Evolutionary conservation across 2,329 filamentous ascomycete genomes (phyloP), one percentile per base, ranked within the genome.

Genomic region (Epichloe bromicola): DNA sequence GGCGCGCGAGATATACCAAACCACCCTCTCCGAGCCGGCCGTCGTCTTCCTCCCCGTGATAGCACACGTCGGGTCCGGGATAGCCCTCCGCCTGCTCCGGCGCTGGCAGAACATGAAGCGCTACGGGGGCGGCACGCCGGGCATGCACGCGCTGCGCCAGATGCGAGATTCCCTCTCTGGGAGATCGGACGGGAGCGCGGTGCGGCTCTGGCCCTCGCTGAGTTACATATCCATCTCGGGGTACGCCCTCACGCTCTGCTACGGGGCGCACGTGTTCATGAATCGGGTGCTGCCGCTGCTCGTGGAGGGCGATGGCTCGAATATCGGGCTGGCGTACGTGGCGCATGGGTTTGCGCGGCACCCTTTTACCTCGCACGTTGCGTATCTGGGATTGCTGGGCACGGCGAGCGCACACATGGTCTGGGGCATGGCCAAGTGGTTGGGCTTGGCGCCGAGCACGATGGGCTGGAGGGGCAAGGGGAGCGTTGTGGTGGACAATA

Each of bases 1-100:
- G 66, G 90, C 89, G 30, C 82, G 91, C 54, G 90, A 94, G 46
- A 82, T 93, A 66, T 97, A 97, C 72, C 91, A 96, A 67, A 90
- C 88, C 1, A 76, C 84, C 2, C 71, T 87, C 15, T 75, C 85
- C 48, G 90, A 96, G 63, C 87, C 88, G 3, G 70, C 94, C 19
- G 75, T 97, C 54, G 79, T 97, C 54, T 81, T 76, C 42, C 66
- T 88, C 2, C 89, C 91, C 2, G 72, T 95, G 20, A 65, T 82
- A 52, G 78, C 83, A 2, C 91, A 97, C 65, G 73, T 96, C 42
- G 74, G 78, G 14, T 85, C 88, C 0, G 90, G 91, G 37, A 63
- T 96, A 5, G 81, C 80, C 0, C 71, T 96, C 43, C 85, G 93
- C 14, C 72, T 94, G 5, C 75, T 91, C 55, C 78, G 89, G 23